phyloP scores from a whole-genome alignment of 805 yeast genomes.

The Candida corydali region DNA sequence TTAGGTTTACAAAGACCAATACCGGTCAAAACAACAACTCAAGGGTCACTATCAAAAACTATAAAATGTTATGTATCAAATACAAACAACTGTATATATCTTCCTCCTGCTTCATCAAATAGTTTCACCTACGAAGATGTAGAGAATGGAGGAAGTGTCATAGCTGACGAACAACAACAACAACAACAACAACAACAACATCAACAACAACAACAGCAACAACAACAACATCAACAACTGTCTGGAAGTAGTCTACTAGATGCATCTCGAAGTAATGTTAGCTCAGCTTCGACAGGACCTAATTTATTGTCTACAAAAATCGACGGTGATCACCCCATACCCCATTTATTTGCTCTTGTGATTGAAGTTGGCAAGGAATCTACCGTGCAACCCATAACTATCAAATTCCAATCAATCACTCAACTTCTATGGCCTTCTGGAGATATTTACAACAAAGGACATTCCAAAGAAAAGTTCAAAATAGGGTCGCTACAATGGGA shows the following conservation, averaged over 20 bases:
- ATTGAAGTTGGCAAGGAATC: slow-evolving; percentile 39
- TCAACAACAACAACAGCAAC: neutral
- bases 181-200: neutral
- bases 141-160: slow-evolving; percentile 33
- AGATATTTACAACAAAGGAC: slow-evolving; percentile 44
- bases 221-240: neutral
- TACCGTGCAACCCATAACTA: slow-evolving; percentile 30
- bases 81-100: slow-evolving; percentile 35
- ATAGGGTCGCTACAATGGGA: slow-evolving; percentile 48
- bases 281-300: slow-evolving; percentile 18
- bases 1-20: slow-evolving; percentile 39
- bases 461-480: slow-evolving; percentile 44
- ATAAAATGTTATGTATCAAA: slow-evolving; percentile 33
- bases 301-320: slow-evolving; percentile 33
- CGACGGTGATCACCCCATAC: slow-evolving; percentile 39
- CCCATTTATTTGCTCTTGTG: slow-evolving; percentile 52
- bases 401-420: slow-evolving; percentile 41
- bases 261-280: neutral
- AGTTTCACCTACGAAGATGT: slow-evolving; percentile 41
- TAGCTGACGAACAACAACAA: slow-evolving; percentile 8
- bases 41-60: slow-evolving; percentile 23
- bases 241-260: neutral
- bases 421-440: slow-evolving; percentile 52
- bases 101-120: slow-evolving; percentile 36
- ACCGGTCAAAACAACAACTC: slow-evolving; percentile 25